These are phyloP conservation scores for Ceratobasidium sp. DNA, from an alignment of 1,284 basidiomycete genomes.

Conservation along the genomic window DNA sequence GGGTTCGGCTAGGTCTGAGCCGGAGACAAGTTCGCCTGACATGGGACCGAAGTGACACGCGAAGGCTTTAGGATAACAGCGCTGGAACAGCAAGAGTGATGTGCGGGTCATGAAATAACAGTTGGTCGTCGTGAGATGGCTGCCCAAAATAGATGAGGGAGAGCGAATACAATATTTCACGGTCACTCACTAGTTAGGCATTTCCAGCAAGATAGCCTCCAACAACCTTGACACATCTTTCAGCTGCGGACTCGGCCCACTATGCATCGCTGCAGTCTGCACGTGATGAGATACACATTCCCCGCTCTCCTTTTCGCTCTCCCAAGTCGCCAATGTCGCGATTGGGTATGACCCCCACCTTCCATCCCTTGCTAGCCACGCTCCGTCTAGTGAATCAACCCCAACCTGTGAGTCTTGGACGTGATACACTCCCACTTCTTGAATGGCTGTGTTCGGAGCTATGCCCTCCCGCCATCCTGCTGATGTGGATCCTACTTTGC, in stretches of 20 bases:
- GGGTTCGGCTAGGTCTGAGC: slow-evolving; percentile 10
- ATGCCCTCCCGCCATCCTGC: not conserved
- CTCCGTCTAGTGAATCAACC: slow-evolving; percentile 1
- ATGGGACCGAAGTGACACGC: slow-evolving; percentile 11
- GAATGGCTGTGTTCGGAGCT: slow-evolving; percentile 3
- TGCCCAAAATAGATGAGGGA: not conserved
- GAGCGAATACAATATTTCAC: not conserved
- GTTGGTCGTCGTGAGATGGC: slow-evolving; percentile 28
- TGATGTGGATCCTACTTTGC: slow-evolving; percentile 6
- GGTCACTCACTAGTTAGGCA: slow-evolving; percentile 34
- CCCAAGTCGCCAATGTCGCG: slow-evolving; percentile 13
- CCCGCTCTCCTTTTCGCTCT: not conserved
- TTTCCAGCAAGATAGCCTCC: slow-evolving; percentile 35
- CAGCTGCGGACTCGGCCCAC: not conserved
- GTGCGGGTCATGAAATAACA: slow-evolving; percentile 39
- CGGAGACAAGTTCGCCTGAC: not conserved
- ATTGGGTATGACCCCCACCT: slow-evolving; percentile 21
- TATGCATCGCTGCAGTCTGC: not conserved
- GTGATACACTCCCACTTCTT: slow-evolving; percentile 30
- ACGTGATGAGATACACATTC: slow-evolving; percentile 11
- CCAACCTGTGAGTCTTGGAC: slow-evolving; percentile 28
- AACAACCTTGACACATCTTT: slow-evolving; percentile 19
- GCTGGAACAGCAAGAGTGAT: slow-evolving; percentile 21
- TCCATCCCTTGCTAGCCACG: slow-evolving; percentile 21
- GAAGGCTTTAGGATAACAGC: slow-evolving; percentile 8